Evolutionary conservation across 75 land plant species (phyloP).

Genomic region (Larix kaempferi): DNA sequence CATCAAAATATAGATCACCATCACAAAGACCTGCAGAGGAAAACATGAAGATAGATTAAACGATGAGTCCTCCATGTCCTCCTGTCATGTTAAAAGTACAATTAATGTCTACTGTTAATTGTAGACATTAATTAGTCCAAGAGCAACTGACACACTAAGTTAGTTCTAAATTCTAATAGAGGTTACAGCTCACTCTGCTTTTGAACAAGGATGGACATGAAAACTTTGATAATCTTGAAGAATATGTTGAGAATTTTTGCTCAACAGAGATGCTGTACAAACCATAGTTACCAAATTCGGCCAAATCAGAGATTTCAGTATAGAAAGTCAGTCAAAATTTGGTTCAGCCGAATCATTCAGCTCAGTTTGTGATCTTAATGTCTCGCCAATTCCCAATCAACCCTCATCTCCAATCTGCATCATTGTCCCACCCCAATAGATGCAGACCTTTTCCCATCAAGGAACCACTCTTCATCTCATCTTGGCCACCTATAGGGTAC

Average conservation of each 20-base stretch:
- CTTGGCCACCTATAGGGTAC: too few relatives aligned
- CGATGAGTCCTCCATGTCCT: background rate
- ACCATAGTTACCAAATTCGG: background rate
- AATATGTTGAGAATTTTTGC: background rate
- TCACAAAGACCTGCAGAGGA: constrained; percentile 65
- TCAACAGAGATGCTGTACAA: background rate
- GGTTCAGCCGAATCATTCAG: too few relatives aligned
- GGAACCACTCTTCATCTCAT: too few relatives aligned
- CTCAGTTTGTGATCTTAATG: too few relatives aligned
- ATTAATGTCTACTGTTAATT: background rate
- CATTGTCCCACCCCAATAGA: too few relatives aligned
- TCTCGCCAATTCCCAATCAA: too few relatives aligned
- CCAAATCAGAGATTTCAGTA: too few relatives aligned
- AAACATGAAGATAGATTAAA: background rate
- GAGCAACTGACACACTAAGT: background rate
- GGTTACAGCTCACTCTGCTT: background rate
- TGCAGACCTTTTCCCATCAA: too few relatives aligned
- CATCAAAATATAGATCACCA: constrained; percentile 55
- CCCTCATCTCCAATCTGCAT: too few relatives aligned
- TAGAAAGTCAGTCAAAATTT: too few relatives aligned
- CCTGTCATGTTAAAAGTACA: background rate
- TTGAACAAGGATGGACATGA: background rate
- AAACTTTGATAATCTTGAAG: background rate
- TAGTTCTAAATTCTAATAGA: background rate
- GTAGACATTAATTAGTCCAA: background rate